Evolutionary conservation across 2,329 filamentous ascomycete species (phyloP).

Genomic region (Aspergillus transmontanensis): DNA sequence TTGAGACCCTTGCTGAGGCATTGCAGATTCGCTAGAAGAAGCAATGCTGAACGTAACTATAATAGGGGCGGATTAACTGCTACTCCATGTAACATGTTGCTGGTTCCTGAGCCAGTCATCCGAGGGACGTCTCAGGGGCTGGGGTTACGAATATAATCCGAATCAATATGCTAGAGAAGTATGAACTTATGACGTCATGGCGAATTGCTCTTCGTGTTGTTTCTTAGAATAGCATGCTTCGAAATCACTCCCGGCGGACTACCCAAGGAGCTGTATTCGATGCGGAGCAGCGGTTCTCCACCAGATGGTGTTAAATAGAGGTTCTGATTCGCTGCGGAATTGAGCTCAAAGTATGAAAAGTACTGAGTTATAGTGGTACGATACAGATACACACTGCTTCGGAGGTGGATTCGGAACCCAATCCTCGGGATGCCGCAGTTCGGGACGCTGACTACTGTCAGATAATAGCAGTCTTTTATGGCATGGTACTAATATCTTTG

Average conservation of each 20-base stretch:
- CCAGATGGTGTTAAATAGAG: not conserved
- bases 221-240: no score
- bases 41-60: no score
- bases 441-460: not conserved
- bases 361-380: no score
- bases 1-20: not conserved
- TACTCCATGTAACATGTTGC: not conserved
- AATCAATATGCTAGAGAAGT: not conserved
- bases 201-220: not conserved
- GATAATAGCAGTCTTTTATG: constrained; percentile 34
- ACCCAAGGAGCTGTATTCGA: no score
- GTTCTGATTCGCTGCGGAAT: not conserved
- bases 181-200: not conserved
- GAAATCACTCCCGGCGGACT: no score
- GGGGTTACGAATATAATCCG: no score
- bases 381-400: not conserved
- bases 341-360: no score
- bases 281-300: no score
- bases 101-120: no score
- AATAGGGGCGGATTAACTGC: not conserved
- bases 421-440: not conserved
- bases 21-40: no score
- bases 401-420: not conserved
- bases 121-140: no score
- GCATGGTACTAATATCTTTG: constrained; percentile 29